phyloP scores from a whole-genome alignment of 768 basidiomycete genomes.

The Termitomyces sp. region DNA sequence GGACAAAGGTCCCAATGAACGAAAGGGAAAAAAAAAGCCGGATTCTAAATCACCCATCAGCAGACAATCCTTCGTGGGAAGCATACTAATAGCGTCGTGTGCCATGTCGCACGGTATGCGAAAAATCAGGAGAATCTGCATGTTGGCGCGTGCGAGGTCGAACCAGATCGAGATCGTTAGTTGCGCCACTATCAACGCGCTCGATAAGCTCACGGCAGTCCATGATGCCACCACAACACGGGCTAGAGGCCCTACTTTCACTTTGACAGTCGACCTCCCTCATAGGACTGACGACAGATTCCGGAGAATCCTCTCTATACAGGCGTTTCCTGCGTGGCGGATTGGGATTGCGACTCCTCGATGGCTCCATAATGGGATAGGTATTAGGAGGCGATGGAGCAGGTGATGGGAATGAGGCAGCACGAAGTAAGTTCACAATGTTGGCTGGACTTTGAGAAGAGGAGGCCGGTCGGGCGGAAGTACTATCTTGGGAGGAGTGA shows the following conservation, averaged over 20 bases:
- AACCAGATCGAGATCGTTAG: not conserved
- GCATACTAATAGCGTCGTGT: conserved; percentile 2
- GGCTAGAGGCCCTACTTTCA: conserved; percentile 20
- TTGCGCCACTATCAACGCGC: conserved; percentile 17
- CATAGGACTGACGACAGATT: conserved; percentile 10
- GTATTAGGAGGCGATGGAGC: conserved; percentile 17
- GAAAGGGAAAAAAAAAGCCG: no score
- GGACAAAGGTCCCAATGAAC: not conserved
- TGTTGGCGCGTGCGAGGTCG: conserved; percentile 1
- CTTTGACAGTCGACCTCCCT: conserved; percentile 8
- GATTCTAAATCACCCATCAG: not conserved
- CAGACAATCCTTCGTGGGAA: not conserved
- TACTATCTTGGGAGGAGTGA: conserved; percentile 5
- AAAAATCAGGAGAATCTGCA: not conserved
- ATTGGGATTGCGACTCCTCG: conserved; percentile 2
- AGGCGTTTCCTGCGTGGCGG: conserved; percentile 23
- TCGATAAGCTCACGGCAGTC: conserved; percentile 39
- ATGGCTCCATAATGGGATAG: conserved; percentile 3
- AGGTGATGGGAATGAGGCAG: conserved; percentile 23
- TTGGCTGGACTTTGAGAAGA: conserved; percentile 7
- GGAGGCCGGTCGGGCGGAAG: conserved; percentile 5
- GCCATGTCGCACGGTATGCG: not conserved
- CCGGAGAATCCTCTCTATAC: conserved; percentile 26
- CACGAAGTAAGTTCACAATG: conserved; percentile 13
- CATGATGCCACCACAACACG: conserved; percentile 44